Conservation (phyloP, 1,139 yeast genomes). For the Blastobotrys apis region DNA sequence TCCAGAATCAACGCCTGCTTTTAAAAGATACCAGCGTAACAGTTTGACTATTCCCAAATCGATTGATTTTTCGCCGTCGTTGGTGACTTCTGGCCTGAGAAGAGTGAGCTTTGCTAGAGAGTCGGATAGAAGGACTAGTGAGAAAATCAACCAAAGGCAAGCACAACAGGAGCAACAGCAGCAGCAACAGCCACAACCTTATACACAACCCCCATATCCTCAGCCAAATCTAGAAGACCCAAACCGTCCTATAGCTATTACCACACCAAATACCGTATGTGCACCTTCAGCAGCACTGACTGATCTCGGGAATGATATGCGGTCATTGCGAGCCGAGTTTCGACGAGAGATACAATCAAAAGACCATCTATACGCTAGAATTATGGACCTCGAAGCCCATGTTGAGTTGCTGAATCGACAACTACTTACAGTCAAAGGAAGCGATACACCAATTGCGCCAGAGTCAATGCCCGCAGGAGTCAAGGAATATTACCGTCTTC, state of each 20-base stretch:
- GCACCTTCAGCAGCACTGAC: neutral
- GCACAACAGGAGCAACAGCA: too few species aligned
- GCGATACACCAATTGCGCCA: conserved; percentile 12
- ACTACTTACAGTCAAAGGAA: conserved; percentile 1
- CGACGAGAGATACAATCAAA: conserved; percentile 1
- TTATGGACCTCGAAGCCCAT: conserved; percentile 9
- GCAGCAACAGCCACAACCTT: too few species aligned
- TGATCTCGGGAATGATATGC: neutral
- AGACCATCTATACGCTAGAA: conserved; percentile 5
- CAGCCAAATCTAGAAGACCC: too few species aligned
- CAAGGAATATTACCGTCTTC: conserved; percentile 15
- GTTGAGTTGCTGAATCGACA: conserved; percentile 8
- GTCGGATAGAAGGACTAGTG: neutral
- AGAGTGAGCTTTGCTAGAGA: neutral
- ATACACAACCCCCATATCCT: too few species aligned
- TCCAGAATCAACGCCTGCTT: conserved; percentile 7
- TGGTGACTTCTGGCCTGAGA: neutral
- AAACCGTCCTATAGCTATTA: too few species aligned
- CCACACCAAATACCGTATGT: neutral
- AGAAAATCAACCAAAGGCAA: neutral
- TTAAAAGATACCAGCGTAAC: conserved; percentile 8
- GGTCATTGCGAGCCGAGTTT: neutral
- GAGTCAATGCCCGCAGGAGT: conserved; percentile 8
- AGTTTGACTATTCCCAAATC: conserved; percentile 9
- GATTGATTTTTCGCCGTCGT: neutral